A percentile compares a stretch with the other conserved stretches of the same genome.
phyloP scores from a whole-genome alignment of 192 early-diverging fungal genomes.

The Coemansia sp. region DNA sequence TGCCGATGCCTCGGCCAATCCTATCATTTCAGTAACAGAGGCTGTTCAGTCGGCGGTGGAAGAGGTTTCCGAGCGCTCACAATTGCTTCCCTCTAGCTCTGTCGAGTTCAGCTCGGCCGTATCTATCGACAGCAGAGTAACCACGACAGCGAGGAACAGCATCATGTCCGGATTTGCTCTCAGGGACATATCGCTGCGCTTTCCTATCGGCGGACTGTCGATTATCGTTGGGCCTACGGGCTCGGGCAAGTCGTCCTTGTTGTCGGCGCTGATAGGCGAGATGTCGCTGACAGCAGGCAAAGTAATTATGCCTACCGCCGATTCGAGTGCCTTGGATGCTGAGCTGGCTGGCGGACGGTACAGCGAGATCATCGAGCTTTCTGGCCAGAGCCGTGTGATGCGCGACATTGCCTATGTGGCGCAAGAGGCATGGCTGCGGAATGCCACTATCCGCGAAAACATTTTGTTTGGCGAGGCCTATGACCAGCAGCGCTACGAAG shows the following conservation, averaged over 20 bases:
- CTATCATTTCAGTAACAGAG: not conserved
- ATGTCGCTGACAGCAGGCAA: constrained; percentile 42
- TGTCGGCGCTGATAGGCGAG: constrained; percentile 76
- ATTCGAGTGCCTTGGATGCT: not conserved
- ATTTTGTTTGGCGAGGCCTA: constrained; percentile 83
- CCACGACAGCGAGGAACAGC: not conserved
- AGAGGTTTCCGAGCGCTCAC: not conserved
- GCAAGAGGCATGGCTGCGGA: constrained; percentile 76
- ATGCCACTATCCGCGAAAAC: constrained; percentile 78
- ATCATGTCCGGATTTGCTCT: constrained; percentile 55
- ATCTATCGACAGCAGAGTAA: constrained; percentile 3
- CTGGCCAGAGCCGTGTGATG: constrained; percentile 23
- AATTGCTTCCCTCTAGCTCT: not conserved
- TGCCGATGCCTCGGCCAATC: not conserved
- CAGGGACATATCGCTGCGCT: constrained; percentile 59
- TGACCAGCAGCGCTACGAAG: constrained; percentile 72
- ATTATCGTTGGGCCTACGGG: constrained; percentile 85
- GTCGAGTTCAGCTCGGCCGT: not conserved
- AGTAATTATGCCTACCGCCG: constrained; percentile 19
- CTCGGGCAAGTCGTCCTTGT: constrained; percentile 75
- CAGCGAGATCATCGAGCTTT: constrained; percentile 8
- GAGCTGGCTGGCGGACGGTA: constrained; percentile 7
- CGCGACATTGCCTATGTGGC: constrained; percentile 82
- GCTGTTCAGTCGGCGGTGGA: not conserved
- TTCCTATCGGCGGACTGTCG: constrained; percentile 65